These are phyloP conservation scores for Microcos paniculata DNA, from an alignment of 345 rosid species.

Conservation along the genomic window DNA sequence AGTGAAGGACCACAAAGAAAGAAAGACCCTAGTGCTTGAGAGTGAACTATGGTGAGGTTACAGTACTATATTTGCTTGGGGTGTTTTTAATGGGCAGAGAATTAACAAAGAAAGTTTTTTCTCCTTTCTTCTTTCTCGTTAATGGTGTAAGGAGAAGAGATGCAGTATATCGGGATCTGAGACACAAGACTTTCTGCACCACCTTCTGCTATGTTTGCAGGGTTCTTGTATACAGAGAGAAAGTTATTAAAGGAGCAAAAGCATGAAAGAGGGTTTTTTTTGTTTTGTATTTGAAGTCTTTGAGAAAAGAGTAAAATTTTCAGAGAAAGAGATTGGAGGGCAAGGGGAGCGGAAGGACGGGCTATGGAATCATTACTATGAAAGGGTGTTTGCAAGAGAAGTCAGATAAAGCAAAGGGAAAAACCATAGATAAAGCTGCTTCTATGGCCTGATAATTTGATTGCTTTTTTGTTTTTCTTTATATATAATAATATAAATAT, in stretches of 20 bases:
- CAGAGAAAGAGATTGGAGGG: constrained; percentile 4
- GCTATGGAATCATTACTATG: constrained; percentile 42
- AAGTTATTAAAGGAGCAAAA: constrained; percentile 16
- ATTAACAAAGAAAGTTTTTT: constrained; percentile 13
- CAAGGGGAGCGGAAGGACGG: not conserved
- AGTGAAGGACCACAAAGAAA: constrained; percentile 26
- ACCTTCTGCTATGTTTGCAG: constrained; percentile 30
- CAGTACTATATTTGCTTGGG: not conserved
- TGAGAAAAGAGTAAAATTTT: not conserved
- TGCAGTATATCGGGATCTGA: constrained; percentile 49
- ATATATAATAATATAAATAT: not conserved
- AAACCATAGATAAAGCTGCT: constrained; percentile 28
- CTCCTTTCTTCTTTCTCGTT: constrained; percentile 6
- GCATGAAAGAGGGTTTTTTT: constrained; percentile 13
- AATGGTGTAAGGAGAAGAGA: constrained; percentile 20
- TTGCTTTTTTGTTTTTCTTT: constrained; percentile 12
- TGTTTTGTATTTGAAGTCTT: not conserved
- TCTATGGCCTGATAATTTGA: constrained; percentile 25
- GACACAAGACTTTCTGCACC: constrained; percentile 44
- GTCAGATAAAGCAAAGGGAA: constrained; percentile 22
- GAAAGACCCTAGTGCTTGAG: constrained; percentile 17
- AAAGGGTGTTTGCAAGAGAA: constrained; percentile 25
- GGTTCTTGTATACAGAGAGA: constrained; percentile 17
- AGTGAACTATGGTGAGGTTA: constrained; percentile 1
- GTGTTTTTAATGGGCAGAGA: constrained; percentile 14